Percentiles rank a stretch among this genome's conserved stretches.
Conservation (phyloP, 805 yeast species). For the Maudiozyma turicensis region DNA sequence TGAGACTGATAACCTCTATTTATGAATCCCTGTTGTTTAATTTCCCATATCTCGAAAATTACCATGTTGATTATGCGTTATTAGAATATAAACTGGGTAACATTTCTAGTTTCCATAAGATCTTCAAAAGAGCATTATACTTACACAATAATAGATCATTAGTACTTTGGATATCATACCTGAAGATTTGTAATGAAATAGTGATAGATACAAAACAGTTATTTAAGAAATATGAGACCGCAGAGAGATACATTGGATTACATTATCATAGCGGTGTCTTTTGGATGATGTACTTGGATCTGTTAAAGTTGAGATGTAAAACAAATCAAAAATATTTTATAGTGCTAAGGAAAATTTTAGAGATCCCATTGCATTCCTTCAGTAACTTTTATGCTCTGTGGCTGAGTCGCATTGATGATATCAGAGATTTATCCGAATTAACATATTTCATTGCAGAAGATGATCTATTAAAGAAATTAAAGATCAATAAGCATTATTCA, state of each 20-base stretch:
- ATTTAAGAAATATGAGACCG: conserved; percentile 23
- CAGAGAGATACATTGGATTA: conserved; percentile 25
- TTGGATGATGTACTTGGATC: conserved; percentile 28
- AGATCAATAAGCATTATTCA: conserved; percentile 12
- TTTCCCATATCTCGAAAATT: conserved; percentile 28
- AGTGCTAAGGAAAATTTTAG: conserved; percentile 24
- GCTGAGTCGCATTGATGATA: conserved; percentile 22
- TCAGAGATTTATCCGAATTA: conserved; percentile 22
- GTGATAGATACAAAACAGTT: conserved; percentile 15
- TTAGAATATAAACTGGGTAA: conserved; percentile 27
- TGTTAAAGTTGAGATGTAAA: conserved; percentile 15
- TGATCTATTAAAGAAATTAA: conserved; percentile 18
- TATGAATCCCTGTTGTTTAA: conserved; percentile 23
- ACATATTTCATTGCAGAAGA: conserved; percentile 15
- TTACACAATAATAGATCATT: conserved; percentile 24
- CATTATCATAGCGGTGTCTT: conserved; percentile 29
- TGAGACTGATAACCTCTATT: conserved; percentile 15
- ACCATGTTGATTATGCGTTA: conserved; percentile 28
- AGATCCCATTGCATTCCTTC: conserved; percentile 25
- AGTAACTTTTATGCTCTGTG: conserved; percentile 25
- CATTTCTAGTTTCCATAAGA: conserved; percentile 17
- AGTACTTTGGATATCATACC: conserved; percentile 25
- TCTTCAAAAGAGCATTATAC: conserved; percentile 18
- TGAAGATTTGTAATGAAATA: conserved; percentile 24
- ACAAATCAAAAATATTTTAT: conserved; percentile 17